Base-by-base conservation (phyloP, 495 filamentous ascomycete species). In the Penicillium ochrochloron region DNA sequence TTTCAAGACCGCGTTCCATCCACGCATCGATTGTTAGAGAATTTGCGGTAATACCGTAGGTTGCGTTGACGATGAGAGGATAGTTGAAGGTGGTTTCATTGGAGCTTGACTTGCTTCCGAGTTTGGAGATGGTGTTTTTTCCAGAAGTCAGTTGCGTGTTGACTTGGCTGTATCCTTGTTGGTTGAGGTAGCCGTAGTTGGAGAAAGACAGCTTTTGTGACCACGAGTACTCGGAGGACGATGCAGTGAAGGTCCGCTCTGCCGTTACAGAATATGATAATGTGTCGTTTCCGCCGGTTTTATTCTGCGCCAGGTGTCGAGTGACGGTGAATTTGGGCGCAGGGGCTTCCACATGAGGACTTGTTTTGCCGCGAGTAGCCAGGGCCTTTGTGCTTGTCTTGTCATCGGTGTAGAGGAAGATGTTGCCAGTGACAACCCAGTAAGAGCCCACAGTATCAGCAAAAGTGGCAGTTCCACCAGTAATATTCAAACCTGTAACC, bases 361-460 rank as follows among this genome's bases (percentile, higher is more conserved):
- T 29, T 15, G 21, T 23, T 12, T 27, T 60, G 0, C 41, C 50
- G 11, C 21, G 21, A 17, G 14, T 27, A 1, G 37, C 7, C 39
- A 27, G 35, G 55, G 31, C 64, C 21, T 27, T 86, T 41, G 85
- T 70, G n/a, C 77, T 83, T 3, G 71, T 72, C 14, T 69, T 59
- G 0, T 78, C 65, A 63, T 88, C 86, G 2, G 87, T 76, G 83
- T 90, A 96, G 11, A 94, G 65, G 69, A 96, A 94, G 21, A 96
- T 82, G 56, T 92, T 94, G 7, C 92, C 93, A 0, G 91, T 92
- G 8, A 96, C 88, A 58, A 90, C 83, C 93, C 93, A 97, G 67
- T 88, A 88, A 41, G 82, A 83, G n/a, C 83, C 85, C 17, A 94
- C 85, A 2, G 81, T 83, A 10, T 86, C 73, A 0, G 87, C 86